Percentiles rank a stretch among this genome's conserved stretches.
Conservation (phyloP, 2,329 filamentous ascomycete species). For the Byssochlamys sp. region DNA sequence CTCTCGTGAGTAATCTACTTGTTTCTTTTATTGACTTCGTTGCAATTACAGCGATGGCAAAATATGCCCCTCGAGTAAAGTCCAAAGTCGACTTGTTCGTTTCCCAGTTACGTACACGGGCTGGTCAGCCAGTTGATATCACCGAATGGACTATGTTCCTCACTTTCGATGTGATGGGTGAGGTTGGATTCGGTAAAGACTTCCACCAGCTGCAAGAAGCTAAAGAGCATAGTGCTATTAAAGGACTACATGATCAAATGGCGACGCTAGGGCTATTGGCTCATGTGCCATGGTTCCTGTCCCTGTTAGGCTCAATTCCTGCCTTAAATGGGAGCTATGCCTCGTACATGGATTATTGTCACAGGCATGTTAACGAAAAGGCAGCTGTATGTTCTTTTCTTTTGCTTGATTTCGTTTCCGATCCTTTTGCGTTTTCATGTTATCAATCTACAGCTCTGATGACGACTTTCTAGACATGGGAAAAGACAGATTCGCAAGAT, state of each 20-base stretch:
- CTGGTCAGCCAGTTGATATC: background rate
- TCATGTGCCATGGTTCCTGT: constrained; percentile 18
- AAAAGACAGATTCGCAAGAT: constrained; percentile 17
- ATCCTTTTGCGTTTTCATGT: background rate
- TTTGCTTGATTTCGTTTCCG: no score
- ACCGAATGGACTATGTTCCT: constrained; percentile 13
- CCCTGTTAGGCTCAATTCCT: constrained; percentile 4
- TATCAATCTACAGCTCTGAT: background rate
- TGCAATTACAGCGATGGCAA: background rate
- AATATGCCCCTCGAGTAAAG: background rate
- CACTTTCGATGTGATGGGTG: constrained; percentile 13
- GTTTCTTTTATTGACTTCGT: no score
- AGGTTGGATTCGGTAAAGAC: constrained; percentile 10
- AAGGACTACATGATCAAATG: constrained; percentile 28
- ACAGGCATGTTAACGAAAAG: constrained; percentile 22
- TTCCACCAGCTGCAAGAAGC: constrained; percentile 15
- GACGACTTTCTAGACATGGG: constrained; percentile 10
- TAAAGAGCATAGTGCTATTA: constrained; percentile 22
- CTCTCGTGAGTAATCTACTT: no score
- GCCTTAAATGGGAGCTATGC: constrained; percentile 3
- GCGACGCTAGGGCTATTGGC: constrained; percentile 21
- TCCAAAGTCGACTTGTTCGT: constrained; percentile 1
- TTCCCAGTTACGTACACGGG: background rate
- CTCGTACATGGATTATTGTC: constrained; percentile 15
- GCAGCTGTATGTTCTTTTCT: constrained; percentile 12